Percentiles rank a stretch among this genome's conserved stretches.
phyloP scores from a whole-genome alignment of 2,329 filamentous ascomycete species.

The Verticillium albo-atrum region DNA sequence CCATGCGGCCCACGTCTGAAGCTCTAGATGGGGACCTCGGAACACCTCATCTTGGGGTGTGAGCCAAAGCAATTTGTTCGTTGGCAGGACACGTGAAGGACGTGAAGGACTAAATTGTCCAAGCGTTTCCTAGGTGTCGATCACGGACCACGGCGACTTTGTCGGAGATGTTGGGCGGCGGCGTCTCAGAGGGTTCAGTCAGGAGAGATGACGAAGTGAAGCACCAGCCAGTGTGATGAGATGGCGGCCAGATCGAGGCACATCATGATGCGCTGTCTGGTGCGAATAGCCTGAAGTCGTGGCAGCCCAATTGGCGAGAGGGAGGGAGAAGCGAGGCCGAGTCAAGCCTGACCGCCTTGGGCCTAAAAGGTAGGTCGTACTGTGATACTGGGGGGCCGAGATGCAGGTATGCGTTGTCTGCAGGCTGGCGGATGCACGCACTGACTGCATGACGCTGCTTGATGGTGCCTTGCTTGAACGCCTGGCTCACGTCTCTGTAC shows the following conservation, averaged over 20 bases:
- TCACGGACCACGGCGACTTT: too few relatives aligned
- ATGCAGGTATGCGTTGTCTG: neutral
- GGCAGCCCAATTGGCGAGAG: neutral
- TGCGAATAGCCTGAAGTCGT: neutral
- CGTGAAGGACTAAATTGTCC: too few relatives aligned
- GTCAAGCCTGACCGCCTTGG: neutral
- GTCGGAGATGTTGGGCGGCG: too few relatives aligned
- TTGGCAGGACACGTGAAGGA: too few relatives aligned
- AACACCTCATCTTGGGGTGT: too few relatives aligned
- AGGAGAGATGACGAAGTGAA: neutral
- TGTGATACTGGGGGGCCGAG: neutral
- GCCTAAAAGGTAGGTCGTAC: too few relatives aligned
- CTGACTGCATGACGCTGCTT: neutral
- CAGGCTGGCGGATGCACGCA: neutral
- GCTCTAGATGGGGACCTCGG: too few relatives aligned
- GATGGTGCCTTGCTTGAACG: neutral
- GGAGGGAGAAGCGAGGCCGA: neutral
- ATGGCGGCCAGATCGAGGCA: neutral
- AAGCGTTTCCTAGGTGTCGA: too few relatives aligned
- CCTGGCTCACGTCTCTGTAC: neutral
- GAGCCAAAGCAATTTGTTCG: too few relatives aligned
- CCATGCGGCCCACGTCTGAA: too few relatives aligned
- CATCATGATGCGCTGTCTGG: neutral
- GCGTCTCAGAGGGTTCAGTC: too few relatives aligned
- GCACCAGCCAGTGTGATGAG: neutral